phyloP scores from a whole-genome alignment of 2,329 filamentous ascomycete genomes.

The Fusarium compactum region DNA sequence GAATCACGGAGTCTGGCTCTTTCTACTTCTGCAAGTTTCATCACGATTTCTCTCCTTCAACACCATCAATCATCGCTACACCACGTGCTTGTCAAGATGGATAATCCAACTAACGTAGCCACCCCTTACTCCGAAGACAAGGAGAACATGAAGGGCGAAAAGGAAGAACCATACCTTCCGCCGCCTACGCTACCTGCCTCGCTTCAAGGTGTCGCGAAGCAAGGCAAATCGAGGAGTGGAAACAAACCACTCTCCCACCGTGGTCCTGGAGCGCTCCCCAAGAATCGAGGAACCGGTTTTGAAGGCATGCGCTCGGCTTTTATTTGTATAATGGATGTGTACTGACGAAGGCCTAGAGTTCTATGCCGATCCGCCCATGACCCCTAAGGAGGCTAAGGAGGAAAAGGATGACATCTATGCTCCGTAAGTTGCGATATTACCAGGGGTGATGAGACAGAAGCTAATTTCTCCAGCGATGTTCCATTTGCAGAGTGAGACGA shows the following conservation, averaged over 20 bases:
- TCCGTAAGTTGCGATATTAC: constrained; percentile 58
- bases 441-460: background rate
- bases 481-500: constrained; percentile 67
- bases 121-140: background rate
- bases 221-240: constrained; percentile 33
- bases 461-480: constrained; percentile 56
- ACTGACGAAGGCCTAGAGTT: constrained; percentile 63
- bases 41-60: background rate
- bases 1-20: constrained; percentile 4
- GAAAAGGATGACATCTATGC: constrained; percentile 76
- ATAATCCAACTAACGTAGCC: background rate
- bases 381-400: constrained; percentile 73
- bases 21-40: background rate
- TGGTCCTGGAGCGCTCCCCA: constrained; percentile 57
- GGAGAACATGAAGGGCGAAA: background rate
- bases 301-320: constrained; percentile 64
- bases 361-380: constrained; percentile 83
- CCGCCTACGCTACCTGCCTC: constrained; percentile 19
- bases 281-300: constrained; percentile 72
- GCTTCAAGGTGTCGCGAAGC: constrained; percentile 33
- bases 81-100: constrained; percentile 1
- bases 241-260: constrained; percentile 42
- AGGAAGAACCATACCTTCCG: background rate
- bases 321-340: background rate
- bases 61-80: background rate